Evolutionary conservation across 257 asterid species (phyloP).

Genomic region (Salvia hispanica): DNA sequence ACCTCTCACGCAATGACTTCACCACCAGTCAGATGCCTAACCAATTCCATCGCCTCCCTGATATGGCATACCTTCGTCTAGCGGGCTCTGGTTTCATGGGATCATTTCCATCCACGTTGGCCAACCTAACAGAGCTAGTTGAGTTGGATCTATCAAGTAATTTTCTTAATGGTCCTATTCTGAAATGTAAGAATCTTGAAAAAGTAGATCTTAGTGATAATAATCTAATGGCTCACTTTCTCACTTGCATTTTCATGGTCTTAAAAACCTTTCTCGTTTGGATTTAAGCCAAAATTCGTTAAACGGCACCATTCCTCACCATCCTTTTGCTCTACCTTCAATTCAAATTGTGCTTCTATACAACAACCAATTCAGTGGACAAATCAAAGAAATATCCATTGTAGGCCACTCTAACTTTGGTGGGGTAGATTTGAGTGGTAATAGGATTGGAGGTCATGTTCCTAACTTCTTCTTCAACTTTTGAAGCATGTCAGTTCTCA

Average conservation of each 20-base stretch:
- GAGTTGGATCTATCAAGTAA: conserved; percentile 29
- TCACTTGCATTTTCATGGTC: conserved; percentile 34
- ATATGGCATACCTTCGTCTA: not conserved
- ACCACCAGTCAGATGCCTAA: not conserved
- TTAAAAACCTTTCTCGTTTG: conserved; percentile 22
- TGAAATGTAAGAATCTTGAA: conserved; percentile 37
- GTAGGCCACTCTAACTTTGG: too few species aligned
- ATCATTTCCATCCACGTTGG: conserved; percentile 33
- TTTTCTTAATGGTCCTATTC: conserved; percentile 35
- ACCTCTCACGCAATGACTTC: not conserved
- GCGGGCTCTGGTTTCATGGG: not conserved
- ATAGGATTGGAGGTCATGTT: conserved; percentile 26
- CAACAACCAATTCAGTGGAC: too few species aligned
- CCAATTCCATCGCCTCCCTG: not conserved
- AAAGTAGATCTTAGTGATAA: conserved; percentile 22
- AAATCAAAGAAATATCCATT: too few species aligned
- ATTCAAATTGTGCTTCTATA: conserved; percentile 25
- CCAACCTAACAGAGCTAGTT: conserved; percentile 29
- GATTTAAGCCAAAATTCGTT: conserved; percentile 32
- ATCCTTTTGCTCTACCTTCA: conserved; percentile 38
- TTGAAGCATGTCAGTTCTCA: conserved; percentile 18
- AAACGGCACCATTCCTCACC: conserved; percentile 34
- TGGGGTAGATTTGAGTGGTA: too few species aligned
- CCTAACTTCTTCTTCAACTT: conserved; percentile 27
- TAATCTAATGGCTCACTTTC: conserved; percentile 32